These are phyloP conservation scores for Eucalyptus polyanthemos DNA, from an alignment of 345 rosid species.

Conservation along the genomic window DNA sequence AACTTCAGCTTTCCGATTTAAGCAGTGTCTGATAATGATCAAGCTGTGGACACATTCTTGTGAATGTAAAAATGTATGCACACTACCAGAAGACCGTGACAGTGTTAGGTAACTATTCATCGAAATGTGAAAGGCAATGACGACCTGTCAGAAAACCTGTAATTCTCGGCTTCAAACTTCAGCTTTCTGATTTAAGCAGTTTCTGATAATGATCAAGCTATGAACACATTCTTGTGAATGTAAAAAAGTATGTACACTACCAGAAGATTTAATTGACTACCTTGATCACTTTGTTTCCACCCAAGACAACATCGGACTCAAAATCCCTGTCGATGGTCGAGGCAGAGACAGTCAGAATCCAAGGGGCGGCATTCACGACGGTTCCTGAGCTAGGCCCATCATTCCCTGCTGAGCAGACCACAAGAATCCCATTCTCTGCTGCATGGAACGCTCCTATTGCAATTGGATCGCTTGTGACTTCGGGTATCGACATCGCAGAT, in stretches of 20 bases:
- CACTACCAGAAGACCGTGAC: neutral
- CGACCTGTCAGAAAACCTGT: neutral
- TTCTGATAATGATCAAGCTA: neutral
- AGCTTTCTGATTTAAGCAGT: neutral
- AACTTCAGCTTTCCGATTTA: neutral
- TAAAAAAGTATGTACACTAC: neutral
- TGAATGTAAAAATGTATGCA: neutral
- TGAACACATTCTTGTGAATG: neutral
- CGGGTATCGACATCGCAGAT: conserved; percentile 7
- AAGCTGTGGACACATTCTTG: neutral
- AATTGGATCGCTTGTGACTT: conserved; percentile 37
- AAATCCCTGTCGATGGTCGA: conserved; percentile 76
- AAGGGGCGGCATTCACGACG: conserved; percentile 61
- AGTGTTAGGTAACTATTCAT: neutral
- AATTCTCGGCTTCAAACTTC: neutral
- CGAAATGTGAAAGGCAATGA: neutral
- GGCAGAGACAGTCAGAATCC: conserved; percentile 83
- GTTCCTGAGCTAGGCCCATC: conserved; percentile 43
- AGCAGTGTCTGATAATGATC: neutral
- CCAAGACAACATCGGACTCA: conserved; percentile 59
- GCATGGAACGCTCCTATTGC: conserved; percentile 86
- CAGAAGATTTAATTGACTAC: conserved; percentile 5
- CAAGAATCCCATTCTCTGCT: conserved; percentile 48
- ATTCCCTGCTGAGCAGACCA: conserved; percentile 80
- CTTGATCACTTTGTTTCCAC: conserved; percentile 45